Evolutionary conservation across 192 early-diverging fungal genomes (phyloP).

Genomic region (Paraglomus brasilianum): DNA sequence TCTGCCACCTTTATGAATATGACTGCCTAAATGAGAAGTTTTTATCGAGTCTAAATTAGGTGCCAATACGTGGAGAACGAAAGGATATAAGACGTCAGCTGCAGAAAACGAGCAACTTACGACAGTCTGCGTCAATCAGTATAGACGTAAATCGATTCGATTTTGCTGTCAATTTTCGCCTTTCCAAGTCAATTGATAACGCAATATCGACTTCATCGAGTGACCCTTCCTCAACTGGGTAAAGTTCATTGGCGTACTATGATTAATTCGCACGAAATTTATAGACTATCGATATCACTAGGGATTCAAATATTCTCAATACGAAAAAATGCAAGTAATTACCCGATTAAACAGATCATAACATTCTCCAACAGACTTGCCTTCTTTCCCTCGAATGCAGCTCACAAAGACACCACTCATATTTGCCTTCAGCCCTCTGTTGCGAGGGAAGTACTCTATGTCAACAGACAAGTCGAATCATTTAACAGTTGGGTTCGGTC

Average conservation of each 20-base stretch:
- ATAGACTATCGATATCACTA: neutral
- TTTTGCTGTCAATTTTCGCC: conserved; percentile 43
- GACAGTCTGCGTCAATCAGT: conserved; percentile 49
- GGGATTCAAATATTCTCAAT: neutral
- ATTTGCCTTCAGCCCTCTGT: conserved; percentile 35
- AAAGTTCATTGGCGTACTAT: conserved; percentile 41
- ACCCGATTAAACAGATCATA: conserved; percentile 50
- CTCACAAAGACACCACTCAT: conserved; percentile 53
- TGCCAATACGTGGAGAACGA: neutral
- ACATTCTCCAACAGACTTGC: conserved; percentile 44
- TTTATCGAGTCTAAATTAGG: neutral
- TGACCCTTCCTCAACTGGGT: conserved; percentile 12
- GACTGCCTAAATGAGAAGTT: conserved; percentile 37
- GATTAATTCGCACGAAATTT: neutral
- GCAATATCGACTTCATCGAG: conserved; percentile 46
- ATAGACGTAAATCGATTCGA: conserved; percentile 50
- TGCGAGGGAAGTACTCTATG: too few species aligned
- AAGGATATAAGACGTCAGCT: neutral
- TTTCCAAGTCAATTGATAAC: conserved; percentile 48
- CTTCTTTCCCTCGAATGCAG: conserved; percentile 47
- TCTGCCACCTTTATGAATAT: conserved; percentile 48
- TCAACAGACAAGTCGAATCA: too few species aligned
- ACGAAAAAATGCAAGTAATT: conserved; percentile 9
- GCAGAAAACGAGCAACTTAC: conserved; percentile 34
- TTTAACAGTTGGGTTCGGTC: too few species aligned